Evolutionary conservation across 257 asterid species (phyloP).

Genomic region (Nicotiana noctiflora): DNA sequence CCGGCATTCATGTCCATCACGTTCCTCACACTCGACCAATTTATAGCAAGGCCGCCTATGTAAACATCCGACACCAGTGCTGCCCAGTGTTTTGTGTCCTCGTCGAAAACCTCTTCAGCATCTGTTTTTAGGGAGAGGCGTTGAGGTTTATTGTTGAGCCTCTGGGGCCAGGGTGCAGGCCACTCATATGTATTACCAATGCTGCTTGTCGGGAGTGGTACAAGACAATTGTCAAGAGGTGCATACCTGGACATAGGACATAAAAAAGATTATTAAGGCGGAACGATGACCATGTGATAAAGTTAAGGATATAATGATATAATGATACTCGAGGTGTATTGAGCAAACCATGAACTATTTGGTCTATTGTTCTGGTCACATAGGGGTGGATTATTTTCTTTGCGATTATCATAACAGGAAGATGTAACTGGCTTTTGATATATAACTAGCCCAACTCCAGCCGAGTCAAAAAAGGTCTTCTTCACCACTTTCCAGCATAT

Average conservation of each 20-base stretch:
- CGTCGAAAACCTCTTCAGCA: constrained; percentile 46
- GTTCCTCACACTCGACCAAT: constrained; percentile 70
- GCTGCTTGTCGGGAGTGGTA: constrained; percentile 27
- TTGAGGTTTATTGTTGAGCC: constrained; percentile 56
- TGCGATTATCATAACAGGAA: constrained; percentile 62
- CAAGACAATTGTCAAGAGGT: constrained; percentile 69
- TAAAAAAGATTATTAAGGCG: not conserved
- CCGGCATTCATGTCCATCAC: constrained; percentile 76
- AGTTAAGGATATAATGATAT: not conserved
- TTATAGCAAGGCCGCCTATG: constrained; percentile 52
- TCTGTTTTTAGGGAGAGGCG: constrained; percentile 42
- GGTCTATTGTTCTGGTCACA: constrained; percentile 51
- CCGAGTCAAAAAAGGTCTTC: constrained; percentile 31
- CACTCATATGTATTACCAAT: constrained; percentile 30
- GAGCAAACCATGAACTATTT: constrained; percentile 55
- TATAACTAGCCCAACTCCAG: constrained; percentile 59
- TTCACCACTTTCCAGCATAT: constrained; percentile 79
- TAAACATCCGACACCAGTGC: constrained; percentile 75
- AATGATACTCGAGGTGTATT: not conserved
- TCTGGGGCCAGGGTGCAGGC: constrained; percentile 92
- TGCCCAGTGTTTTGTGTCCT: constrained; percentile 77
- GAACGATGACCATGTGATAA: not conserved
- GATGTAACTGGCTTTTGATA: constrained; percentile 74
- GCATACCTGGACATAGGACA: constrained; percentile 45
- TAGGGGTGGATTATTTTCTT: constrained; percentile 56